phyloP scores from a whole-genome alignment of 306 rosid genomes.

The Ammopiptanthus mongolicus region DNA sequence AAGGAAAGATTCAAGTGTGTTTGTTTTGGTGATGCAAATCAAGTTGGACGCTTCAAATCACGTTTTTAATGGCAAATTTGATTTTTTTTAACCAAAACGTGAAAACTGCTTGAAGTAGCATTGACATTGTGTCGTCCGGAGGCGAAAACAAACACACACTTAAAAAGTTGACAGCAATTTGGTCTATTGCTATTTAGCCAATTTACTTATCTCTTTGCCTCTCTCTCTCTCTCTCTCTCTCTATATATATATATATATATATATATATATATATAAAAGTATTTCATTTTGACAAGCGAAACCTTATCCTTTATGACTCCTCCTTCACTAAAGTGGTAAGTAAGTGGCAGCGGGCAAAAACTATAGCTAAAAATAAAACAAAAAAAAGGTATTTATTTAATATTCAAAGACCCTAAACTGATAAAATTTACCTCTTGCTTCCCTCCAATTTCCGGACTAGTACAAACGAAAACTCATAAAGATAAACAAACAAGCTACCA shows the following conservation, averaged over 20 bases:
- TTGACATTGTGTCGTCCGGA: too few relatives aligned
- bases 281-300: not conserved
- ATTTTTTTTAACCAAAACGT: too few relatives aligned
- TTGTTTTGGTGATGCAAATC: too few relatives aligned
- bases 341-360: not conserved
- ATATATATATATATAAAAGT: too few relatives aligned
- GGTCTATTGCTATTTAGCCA: not conserved
- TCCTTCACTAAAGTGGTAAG: not conserved
- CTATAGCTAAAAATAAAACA: not conserved
- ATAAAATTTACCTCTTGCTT: not conserved
- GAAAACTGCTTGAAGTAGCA: too few relatives aligned
- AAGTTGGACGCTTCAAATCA: too few relatives aligned
- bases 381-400: not conserved
- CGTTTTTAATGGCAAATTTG: too few relatives aligned
- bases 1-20: too few relatives aligned
- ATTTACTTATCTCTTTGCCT: not conserved
- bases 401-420: not conserved
- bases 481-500: conserved; percentile 9
- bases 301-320: not conserved
- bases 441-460: not conserved
- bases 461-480: not conserved
- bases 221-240: too few relatives aligned
- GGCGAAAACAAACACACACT: too few relatives aligned
- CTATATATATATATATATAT: too few relatives aligned
- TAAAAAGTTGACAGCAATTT: not conserved